Evolutionary conservation across 179 eudicot species (phyloP).

Genomic region (Silene noctiflora): DNA sequence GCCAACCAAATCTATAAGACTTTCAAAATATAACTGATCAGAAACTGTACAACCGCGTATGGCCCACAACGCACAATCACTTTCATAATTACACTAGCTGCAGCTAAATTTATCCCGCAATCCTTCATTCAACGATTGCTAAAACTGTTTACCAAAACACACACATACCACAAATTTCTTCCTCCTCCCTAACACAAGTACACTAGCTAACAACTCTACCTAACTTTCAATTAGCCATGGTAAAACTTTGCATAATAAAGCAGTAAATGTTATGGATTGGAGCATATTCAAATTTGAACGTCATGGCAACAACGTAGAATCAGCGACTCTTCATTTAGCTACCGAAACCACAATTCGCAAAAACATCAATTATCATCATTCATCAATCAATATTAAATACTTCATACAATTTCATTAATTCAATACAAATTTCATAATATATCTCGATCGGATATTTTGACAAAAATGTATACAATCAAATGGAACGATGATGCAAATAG

Average conservation of each 20-base stretch:
- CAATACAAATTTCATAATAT: too few relatives aligned
- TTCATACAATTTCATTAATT: too few relatives aligned
- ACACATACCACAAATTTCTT: not conserved
- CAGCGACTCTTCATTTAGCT: not conserved
- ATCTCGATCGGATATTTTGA: too few relatives aligned
- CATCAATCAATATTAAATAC: too few relatives aligned
- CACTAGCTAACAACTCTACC: not conserved
- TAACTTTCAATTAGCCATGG: too few relatives aligned
- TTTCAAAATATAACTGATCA: not conserved
- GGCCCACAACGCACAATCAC: not conserved
- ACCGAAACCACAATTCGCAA: not conserved
- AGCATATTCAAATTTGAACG: too few relatives aligned
- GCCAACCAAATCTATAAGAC: not conserved
- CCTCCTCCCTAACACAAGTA: not conserved
- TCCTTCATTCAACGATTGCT: not conserved
- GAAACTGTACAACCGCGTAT: not conserved
- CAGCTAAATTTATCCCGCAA: not conserved
- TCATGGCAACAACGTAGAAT: not conserved
- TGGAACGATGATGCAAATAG: not conserved
- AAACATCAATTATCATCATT: too few relatives aligned
- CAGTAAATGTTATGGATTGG: too few relatives aligned
- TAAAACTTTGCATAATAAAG: too few relatives aligned
- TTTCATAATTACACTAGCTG: not conserved
- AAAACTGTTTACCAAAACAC: not conserved
- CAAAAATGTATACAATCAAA: not conserved